Evolutionary conservation across 495 filamentous ascomycete genomes (phyloP).

Genomic region (Neurospora intermedia): DNA sequence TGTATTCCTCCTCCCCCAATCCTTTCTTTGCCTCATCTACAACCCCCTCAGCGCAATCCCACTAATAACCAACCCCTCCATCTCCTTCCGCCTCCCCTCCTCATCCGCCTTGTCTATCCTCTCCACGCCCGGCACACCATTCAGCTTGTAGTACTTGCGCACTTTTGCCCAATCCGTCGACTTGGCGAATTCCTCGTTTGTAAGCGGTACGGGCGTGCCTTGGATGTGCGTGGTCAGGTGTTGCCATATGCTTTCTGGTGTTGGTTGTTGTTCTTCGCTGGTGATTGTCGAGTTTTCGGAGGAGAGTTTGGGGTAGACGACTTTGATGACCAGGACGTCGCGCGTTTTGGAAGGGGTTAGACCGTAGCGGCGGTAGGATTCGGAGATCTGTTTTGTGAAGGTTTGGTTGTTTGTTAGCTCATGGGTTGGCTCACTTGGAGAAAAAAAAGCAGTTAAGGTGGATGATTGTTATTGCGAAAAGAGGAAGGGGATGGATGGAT

Average conservation of each 20-base stretch:
- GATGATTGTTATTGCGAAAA: too few species aligned
- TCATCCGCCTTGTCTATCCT: slow-evolving; percentile 18
- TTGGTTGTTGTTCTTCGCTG: slow-evolving; percentile 16
- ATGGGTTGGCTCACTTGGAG: too few species aligned
- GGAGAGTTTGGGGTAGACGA: slow-evolving; percentile 24
- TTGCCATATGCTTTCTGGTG: slow-evolving; percentile 44
- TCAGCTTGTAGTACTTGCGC: slow-evolving; percentile 75
- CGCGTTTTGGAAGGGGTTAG: slow-evolving; percentile 54
- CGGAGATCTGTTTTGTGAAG: slow-evolving; percentile 48
- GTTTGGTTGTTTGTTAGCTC: not conserved
- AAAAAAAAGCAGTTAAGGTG: too few species aligned
- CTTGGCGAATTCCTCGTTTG: slow-evolving; percentile 46
- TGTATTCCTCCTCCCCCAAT: not conserved
- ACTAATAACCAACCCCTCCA: slow-evolving; percentile 55
- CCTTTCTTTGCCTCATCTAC: slow-evolving; percentile 10
- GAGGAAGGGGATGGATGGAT: too few species aligned
- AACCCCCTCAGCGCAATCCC: slow-evolving; percentile 63
- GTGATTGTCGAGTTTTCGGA: slow-evolving; percentile 1
- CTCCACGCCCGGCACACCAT: slow-evolving; percentile 35
- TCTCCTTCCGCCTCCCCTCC: slow-evolving; percentile 30
- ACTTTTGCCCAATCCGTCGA: slow-evolving; percentile 59
- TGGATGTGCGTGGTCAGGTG: slow-evolving; percentile 55
- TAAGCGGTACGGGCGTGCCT: slow-evolving; percentile 50
- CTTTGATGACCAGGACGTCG: slow-evolving; percentile 65
- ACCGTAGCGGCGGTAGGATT: slow-evolving; percentile 81